phyloP scores from a whole-genome alignment of 2,329 filamentous ascomycete genomes.

The Ilyonectria robusta region DNA sequence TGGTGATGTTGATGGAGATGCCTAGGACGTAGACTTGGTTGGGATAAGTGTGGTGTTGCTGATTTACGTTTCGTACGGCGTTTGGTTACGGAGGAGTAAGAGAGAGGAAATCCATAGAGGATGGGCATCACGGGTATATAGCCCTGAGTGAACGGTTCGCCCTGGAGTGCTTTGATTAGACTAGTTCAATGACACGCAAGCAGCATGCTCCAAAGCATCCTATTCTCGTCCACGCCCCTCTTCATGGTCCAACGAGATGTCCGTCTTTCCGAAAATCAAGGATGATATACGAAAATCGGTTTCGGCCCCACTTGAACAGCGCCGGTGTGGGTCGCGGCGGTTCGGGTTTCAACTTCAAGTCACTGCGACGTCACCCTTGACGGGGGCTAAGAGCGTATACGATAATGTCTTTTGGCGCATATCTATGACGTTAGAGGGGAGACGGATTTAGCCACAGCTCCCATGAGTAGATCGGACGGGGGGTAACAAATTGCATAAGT shows the following conservation, averaged over 20 bases:
- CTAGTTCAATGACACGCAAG: slow-evolving; percentile 15
- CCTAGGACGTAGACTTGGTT: neutral
- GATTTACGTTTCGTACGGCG: neutral
- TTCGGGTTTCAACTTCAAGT: neutral
- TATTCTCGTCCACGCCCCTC: neutral
- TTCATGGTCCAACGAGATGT: slow-evolving; percentile 17
- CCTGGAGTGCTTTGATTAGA: slow-evolving; percentile 5
- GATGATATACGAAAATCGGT: slow-evolving; percentile 22
- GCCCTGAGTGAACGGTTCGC: neutral
- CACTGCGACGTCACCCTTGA: slow-evolving; percentile 4
- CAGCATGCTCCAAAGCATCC: neutral
- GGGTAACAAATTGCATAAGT: neutral
- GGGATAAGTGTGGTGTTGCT: neutral
- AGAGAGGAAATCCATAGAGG: neutral
- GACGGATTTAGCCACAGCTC: neutral
- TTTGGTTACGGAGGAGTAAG: neutral
- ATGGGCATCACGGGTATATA: slow-evolving; percentile 4
- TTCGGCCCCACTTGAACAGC: slow-evolving; percentile 18
- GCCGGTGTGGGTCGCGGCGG: slow-evolving; percentile 11
- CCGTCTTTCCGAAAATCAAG: slow-evolving; percentile 21
- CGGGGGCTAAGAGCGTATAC: neutral
- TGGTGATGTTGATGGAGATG: neutral
- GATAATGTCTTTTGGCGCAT: neutral
- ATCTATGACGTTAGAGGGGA: neutral
- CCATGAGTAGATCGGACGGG: neutral